These are phyloP conservation scores for Saccharomycopsis sp. DNA, from an alignment of 805 yeast genomes.

Conservation along the genomic window DNA sequence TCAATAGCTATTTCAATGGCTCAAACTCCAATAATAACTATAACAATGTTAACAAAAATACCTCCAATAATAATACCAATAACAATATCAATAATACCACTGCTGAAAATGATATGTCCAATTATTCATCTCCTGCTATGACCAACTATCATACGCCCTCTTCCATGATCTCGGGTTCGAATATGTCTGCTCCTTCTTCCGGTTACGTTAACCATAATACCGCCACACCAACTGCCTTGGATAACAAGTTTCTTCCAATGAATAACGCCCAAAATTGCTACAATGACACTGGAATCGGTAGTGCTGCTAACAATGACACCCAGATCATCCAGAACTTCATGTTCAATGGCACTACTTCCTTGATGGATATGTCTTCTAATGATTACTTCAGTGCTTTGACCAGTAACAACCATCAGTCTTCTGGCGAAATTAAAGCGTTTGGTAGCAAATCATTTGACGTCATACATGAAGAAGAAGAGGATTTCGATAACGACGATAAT, in stretches of 20 bases:
- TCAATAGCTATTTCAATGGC: background rate
- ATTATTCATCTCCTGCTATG: background rate
- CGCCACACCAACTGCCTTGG: background rate
- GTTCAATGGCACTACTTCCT: slow-evolving; percentile 2
- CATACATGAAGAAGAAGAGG: slow-evolving; percentile 1
- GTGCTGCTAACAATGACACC: background rate
- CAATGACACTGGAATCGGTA: background rate
- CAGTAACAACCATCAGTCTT: background rate
- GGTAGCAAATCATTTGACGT: background rate
- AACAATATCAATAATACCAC: too few species aligned
- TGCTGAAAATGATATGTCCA: background rate
- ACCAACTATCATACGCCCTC: background rate
- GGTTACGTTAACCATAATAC: background rate
- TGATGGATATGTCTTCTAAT: background rate
- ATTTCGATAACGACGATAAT: background rate
- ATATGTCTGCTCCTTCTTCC: background rate
- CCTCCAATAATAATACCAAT: too few species aligned
- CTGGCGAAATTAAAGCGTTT: background rate
- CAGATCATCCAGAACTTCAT: background rate
- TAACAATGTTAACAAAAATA: background rate
- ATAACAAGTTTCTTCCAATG: background rate
- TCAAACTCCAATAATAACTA: background rate
- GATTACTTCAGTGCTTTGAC: background rate
- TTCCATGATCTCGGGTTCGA: background rate
- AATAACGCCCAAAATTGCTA: background rate